phyloP scores from a whole-genome alignment of 1,284 basidiomycete species.

The Ceratobasidium sp. region DNA sequence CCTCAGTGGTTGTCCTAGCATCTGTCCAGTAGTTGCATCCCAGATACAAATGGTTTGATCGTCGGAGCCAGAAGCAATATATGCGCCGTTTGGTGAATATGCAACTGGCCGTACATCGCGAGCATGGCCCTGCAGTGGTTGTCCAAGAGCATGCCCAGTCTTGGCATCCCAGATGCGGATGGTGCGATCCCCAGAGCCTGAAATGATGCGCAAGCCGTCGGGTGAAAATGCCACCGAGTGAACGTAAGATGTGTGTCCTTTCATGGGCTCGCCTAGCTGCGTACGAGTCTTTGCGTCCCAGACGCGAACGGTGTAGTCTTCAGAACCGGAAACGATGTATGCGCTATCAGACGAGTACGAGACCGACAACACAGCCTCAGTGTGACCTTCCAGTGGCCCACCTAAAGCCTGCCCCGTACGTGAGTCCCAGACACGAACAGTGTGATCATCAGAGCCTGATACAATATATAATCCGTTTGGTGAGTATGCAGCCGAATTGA shows the following conservation, averaged over 20 bases:
- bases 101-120: neutral
- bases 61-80: neutral
- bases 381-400: neutral
- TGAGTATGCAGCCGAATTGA: slow-evolving; percentile 1
- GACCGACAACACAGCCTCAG: neutral
- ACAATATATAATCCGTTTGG: neutral
- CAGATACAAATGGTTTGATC: neutral
- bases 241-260: neutral
- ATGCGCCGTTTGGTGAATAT: neutral
- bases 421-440: neutral
- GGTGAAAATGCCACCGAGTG: neutral
- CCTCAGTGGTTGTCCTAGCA: neutral
- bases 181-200: slow-evolving; percentile 27
- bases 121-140: slow-evolving; percentile 18
- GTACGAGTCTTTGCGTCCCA: slow-evolving; percentile 36
- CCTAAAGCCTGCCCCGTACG: neutral
- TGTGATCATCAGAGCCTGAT: neutral
- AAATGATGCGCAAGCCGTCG: neutral
- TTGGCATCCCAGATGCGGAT: slow-evolving; percentile 43
- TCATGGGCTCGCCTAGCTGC: neutral
- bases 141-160: slow-evolving; percentile 8
- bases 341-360: neutral
- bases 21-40: neutral
- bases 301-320: neutral
- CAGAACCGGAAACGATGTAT: neutral